Evolutionary conservation across 805 yeast species (phyloP).

Genomic region (Komagataella kurtzmanii): DNA sequence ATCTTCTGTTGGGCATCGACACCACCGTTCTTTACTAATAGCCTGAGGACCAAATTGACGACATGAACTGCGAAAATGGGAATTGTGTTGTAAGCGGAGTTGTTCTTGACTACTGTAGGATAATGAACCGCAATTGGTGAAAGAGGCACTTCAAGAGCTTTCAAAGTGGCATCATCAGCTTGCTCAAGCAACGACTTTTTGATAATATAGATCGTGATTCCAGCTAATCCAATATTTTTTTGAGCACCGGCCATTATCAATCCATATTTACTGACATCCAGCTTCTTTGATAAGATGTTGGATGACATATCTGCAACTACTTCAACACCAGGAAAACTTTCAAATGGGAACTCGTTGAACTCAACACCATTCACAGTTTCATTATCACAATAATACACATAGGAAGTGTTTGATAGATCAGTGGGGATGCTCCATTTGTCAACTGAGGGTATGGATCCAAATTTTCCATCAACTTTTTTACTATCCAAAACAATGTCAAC

Average conservation of each 20-base stretch:
- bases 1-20: constrained; percentile 40
- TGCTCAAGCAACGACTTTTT: constrained; percentile 66
- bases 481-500: constrained; percentile 58
- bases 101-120: constrained; percentile 75
- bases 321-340: constrained; percentile 55
- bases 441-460: constrained; percentile 51
- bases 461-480: constrained; percentile 42
- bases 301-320: constrained; percentile 93
- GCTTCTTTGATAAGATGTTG: constrained; percentile 66
- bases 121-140: constrained; percentile 83
- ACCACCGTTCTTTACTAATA: constrained; percentile 61
- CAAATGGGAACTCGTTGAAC: constrained; percentile 37
- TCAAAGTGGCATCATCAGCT: constrained; percentile 49
- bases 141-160: constrained; percentile 51
- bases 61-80: constrained; percentile 89
- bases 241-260: constrained; percentile 96
- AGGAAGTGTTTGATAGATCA: constrained; percentile 60
- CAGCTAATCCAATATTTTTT: constrained; percentile 95
- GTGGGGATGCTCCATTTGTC: constrained; percentile 48
- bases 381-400: constrained; percentile 85
- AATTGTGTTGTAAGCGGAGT: constrained; percentile 91
- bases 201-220: constrained; percentile 83
- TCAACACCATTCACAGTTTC: constrained; percentile 97
- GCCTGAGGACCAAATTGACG: constrained; percentile 61
- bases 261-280: constrained; percentile 80